Conservation (phyloP, 495 filamentous ascomycete genomes). For the Penicillium nucicola region DNA sequence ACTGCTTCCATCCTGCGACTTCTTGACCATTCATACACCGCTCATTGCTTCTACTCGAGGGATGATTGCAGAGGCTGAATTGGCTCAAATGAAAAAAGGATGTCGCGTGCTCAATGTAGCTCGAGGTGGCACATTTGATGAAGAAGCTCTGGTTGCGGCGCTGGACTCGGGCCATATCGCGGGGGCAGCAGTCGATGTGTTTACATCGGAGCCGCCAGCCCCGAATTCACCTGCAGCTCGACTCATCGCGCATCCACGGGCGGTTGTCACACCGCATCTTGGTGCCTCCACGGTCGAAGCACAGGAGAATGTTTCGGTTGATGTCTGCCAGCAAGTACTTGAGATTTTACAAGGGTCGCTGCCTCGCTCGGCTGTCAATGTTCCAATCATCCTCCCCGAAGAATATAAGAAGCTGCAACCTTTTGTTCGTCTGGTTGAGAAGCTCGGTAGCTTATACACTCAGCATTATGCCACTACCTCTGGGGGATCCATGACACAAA, state of each 20-base stretch:
- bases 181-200: slow-evolving; percentile 74
- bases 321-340: slow-evolving; percentile 72
- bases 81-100: slow-evolving; percentile 64
- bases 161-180: slow-evolving; percentile 64
- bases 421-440: slow-evolving; percentile 64
- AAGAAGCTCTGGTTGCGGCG: slow-evolving; percentile 62
- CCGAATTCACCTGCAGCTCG: slow-evolving; percentile 47
- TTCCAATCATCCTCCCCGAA: slow-evolving; percentile 68
- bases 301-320: slow-evolving; percentile 70
- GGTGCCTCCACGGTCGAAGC: slow-evolving; percentile 74
- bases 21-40: slow-evolving; percentile 73
- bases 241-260: slow-evolving; percentile 58
- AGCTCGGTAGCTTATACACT: slow-evolving; percentile 67
- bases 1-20: slow-evolving; percentile 61
- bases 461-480: slow-evolving; percentile 56
- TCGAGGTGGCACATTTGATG: slow-evolving; percentile 72
- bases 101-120: slow-evolving; percentile 68
- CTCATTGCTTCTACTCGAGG: slow-evolving; percentile 67
- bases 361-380: slow-evolving; percentile 69
- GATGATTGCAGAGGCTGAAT: slow-evolving; percentile 57
- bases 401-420: slow-evolving; percentile 68
- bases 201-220: slow-evolving; percentile 63
- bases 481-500: slow-evolving; percentile 34
- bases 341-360: slow-evolving; percentile 62
- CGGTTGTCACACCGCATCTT: slow-evolving; percentile 69